Evolutionary conservation across 1,284 basidiomycete genomes (phyloP), one percentile per base, ranked within the genome.

Genomic region (Xerocomus nothofagi): DNA sequence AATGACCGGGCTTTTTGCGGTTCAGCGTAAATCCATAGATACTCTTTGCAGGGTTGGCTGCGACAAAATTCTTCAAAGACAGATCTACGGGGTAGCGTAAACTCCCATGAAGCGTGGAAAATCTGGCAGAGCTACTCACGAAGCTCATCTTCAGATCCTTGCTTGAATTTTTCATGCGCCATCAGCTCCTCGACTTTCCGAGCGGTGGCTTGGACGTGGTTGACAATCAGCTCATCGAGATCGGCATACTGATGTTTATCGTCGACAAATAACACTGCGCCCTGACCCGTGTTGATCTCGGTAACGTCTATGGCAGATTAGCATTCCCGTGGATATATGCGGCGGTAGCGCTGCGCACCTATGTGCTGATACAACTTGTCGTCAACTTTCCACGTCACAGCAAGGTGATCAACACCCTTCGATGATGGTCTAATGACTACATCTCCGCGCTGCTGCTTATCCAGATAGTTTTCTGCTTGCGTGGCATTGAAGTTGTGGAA

Each of bases 341-440:
- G 6, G 30, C 23, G 9, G 32, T 43, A 40, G 24, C 45, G 9
- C 34, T 43, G 57, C 71, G n/a, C 62, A 92, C 92, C 94, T 54
- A 99, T 91, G 67, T 99, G 98, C 68, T 99, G 97, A 72, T 91
- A 99, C 18, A 99, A 77, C 55, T 88, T 91, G 53, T 98, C 91
- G 59, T 97, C 96, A 10, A 99, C 95, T 73, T 99, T 99, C 97
- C 97, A 99, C 0, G 97, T 99, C 12, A 99, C 91, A 30, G 97
- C 97, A 31, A 99, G 78, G 71, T 99, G 97, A 64, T 98, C 85
- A 33, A 80, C 73, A 6, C 96, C 96, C 69, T 96, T 95, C 3
- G 95, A 98, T 27, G 93, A 97, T 0, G 97, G 97, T 39, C 97
- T 80, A 57, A 99, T 93, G 29, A 99, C 91, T 39, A 94, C 93